phyloP scores from a whole-genome alignment of 2,329 filamentous ascomycete species.

The Penicillium occitanis region DNA sequence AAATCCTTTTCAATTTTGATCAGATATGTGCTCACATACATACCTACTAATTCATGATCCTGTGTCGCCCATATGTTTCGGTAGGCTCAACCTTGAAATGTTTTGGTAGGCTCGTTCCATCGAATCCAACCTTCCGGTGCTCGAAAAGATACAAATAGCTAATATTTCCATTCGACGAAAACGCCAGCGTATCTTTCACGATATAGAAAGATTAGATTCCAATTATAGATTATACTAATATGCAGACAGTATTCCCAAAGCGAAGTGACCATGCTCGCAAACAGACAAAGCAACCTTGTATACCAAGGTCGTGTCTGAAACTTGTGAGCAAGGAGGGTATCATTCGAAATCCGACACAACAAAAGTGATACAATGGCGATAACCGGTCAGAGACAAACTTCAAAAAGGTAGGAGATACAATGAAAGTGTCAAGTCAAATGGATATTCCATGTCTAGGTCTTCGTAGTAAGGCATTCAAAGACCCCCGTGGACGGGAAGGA shows the following conservation, averaged over 20 bases:
- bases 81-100: no score
- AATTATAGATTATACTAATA: neutral
- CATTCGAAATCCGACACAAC: conserved; percentile 3
- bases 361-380: neutral
- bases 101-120: neutral
- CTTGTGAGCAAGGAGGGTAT: neutral
- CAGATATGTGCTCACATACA: neutral
- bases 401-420: neutral
- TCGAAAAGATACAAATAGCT: neutral
- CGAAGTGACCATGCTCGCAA: neutral
- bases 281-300: neutral
- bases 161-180: neutral
- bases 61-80: neutral
- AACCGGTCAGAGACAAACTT: neutral
- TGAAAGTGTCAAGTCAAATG: neutral
- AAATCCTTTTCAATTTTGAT: neutral
- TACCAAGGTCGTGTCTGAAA: neutral
- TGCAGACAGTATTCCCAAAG: neutral
- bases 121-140: neutral
- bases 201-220: neutral
- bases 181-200: neutral
- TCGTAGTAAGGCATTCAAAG: neutral
- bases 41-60: neutral
- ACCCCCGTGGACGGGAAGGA: neutral
- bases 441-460: neutral